phyloP scores from a whole-genome alignment of 768 basidiomycete species.

The Russula sp. region DNA sequence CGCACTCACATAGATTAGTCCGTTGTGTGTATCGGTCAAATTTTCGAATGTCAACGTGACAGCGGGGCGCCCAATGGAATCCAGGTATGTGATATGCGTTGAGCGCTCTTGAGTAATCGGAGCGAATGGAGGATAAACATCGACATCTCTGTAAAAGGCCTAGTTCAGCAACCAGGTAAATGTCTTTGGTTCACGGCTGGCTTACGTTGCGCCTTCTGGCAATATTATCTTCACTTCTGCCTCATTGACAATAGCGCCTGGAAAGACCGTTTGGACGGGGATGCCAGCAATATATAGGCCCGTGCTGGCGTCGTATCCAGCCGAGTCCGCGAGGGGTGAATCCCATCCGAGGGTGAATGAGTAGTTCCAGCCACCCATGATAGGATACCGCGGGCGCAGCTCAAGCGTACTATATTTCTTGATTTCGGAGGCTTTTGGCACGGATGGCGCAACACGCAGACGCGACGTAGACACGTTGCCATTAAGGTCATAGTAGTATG shows the following conservation, averaged over 20 bases:
- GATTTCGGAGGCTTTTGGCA: conserved; percentile 52
- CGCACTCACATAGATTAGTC: conserved; percentile 73
- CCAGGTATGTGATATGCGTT: conserved; percentile 86
- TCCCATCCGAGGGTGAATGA: conserved; percentile 94
- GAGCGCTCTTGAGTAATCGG: conserved; percentile 56
- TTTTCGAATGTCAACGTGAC: conserved; percentile 70
- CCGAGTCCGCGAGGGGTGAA: conserved; percentile 72
- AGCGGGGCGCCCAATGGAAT: conserved; percentile 83
- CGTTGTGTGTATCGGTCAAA: conserved; percentile 75
- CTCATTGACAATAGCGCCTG: conserved; percentile 76
- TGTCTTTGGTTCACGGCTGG: conserved; percentile 26
- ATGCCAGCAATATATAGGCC: conserved; percentile 73
- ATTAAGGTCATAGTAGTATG: conserved; percentile 88
- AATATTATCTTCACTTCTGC: conserved; percentile 78
- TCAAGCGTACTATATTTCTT: conserved; percentile 70
- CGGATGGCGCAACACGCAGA: conserved; percentile 66
- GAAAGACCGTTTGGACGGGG: conserved; percentile 80
- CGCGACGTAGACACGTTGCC: conserved; percentile 96
- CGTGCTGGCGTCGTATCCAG: conserved; percentile 57
- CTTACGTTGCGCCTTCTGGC: conserved; percentile 95
- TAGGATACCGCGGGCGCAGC: conserved; percentile 83
- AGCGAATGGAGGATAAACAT: conserved; percentile 74
- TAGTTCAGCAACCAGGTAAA: conserved; percentile 19
- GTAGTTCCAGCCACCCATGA: conserved; percentile 98
- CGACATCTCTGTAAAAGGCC: conserved; percentile 63